Evolutionary conservation across 2,329 filamentous ascomycete genomes (phyloP), one percentile per base, ranked within the genome.

Genomic region (Arachnomyces sp.): DNA sequence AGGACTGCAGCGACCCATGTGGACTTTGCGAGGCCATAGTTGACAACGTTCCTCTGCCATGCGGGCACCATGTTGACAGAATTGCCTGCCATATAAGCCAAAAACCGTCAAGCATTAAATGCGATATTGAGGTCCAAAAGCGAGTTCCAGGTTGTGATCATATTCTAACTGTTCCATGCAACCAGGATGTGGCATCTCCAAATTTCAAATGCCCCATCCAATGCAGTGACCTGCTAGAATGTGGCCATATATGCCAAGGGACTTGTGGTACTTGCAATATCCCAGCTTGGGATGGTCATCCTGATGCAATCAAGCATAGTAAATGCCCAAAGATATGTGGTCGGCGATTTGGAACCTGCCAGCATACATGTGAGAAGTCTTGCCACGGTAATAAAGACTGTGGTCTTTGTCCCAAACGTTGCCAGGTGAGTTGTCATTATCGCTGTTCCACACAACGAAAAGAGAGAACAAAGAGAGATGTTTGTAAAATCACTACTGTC

Each of bases 171-270:
- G 32, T 34, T n/a, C 11, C 9, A 12, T 34, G 32, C 32, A 9
- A 34, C 9, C 32, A 34, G 18, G 32, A 34, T 9, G 32, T 34
- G 15, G 16, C 15, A 15, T 15, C 4, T 9, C 11, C 4, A 3
- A 18, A n/a, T 11, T 34, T 34, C 16, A 13, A 12, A 4, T 34
- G 32, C 9, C 14, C 9, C 4, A 16, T 11, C 48, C 3, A 25
- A 25, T 25, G 20, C 9, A 25, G 20, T 25, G 20, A 5, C 80
- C 46, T 82, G 77, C 78, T 82, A 81, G 54, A 65, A 59, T 1
- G 81, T 76, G 45, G 56, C 47, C 16, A 76, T 16, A 18, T n/a
- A 28, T 43, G 40, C 20, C 40, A 35, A 13, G 36, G 40, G 4
- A 28, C 36, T 9, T 43, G 40, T 18, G 40, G 40, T 18, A 33